Base-by-base conservation (phyloP, 2,329 filamentous ascomycete genomes). In the Diplodia corticola region DNA sequence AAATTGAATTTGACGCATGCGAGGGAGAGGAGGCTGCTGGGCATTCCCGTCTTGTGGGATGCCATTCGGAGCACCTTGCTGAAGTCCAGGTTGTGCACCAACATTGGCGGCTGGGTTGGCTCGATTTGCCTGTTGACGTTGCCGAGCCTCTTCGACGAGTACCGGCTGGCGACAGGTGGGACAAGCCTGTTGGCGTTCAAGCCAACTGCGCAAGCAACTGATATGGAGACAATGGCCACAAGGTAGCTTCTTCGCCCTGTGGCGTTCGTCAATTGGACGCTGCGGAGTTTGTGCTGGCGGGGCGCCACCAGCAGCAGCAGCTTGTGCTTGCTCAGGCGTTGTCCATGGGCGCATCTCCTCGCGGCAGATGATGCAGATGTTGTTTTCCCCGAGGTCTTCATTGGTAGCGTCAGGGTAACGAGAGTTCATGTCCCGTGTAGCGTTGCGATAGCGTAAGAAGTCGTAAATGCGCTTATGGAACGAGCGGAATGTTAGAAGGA, bases 221-320 rank as follows among this genome's bases (percentile, higher is more conserved):
- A 97, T 91, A 77, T 99, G 95, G 46, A 99, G 81, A 46, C 98
- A 95, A 74, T 99, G 95, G 4, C 94, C 93, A 78, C 95, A 99
- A 0, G 95, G 95, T 10, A 99, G 85, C 79, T 97, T 98, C 82
- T 99, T 99, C 6, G 95, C 92, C 22, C 95, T 86, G 66, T 91
- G 86, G 64, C 94, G 87, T 74, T 98, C 93, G 67, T 96, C 89
- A 65, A 90, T 84, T n/a, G 78, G 77, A 54, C 72, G 73, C 28
- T 70, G 64, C 17, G 57, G 57, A 64, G 74, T 73, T 64, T 79
- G 76, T 61, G 75, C 74, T 54, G 75, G 72, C 60, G 73, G 75
- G 13, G 72, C 73, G 30, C 69, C 79, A 50, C 80, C 79, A 51
- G 75, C 77, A 46, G 75, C 77, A 46, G 75, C 77, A 46, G 30